These are phyloP conservation scores for Nectriaceae sp. DNA, from an alignment of 2,329 filamentous ascomycete species.

Conservation along the genomic window DNA sequence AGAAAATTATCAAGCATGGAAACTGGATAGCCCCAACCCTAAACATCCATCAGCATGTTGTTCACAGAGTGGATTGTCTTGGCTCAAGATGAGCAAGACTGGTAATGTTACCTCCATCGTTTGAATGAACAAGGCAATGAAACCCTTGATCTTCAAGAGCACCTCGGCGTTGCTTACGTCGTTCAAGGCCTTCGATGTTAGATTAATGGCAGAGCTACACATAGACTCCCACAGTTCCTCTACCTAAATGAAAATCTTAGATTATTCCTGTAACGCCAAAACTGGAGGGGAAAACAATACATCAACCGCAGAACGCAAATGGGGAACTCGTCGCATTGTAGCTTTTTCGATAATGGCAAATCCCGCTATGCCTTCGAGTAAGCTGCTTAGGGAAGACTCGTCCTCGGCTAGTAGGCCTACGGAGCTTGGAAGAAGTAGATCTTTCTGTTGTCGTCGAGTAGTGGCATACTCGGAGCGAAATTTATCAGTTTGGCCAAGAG, in stretches of 20 bases:
- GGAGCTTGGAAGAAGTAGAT: slow-evolving; percentile 76
- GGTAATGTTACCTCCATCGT: slow-evolving; percentile 82
- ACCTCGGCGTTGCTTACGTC: slow-evolving; percentile 86
- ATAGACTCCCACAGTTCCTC: slow-evolving; percentile 98
- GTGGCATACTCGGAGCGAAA: slow-evolving; percentile 91
- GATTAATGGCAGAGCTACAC: slow-evolving; percentile 81
- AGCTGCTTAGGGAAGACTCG: slow-evolving; percentile 80
- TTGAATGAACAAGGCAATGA: slow-evolving; percentile 92
- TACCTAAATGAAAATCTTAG: slow-evolving; percentile 55
- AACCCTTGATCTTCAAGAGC: slow-evolving; percentile 90
- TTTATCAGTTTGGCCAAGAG: slow-evolving; percentile 86
- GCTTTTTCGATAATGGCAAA: slow-evolving; percentile 96
- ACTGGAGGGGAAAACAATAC: slow-evolving; percentile 49
- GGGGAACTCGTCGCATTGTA: slow-evolving; percentile 84
- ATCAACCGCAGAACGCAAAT: slow-evolving; percentile 79
- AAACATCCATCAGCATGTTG: slow-evolving; percentile 76
- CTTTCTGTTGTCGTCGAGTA: slow-evolving; percentile 87
- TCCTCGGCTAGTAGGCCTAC: slow-evolving; percentile 82
- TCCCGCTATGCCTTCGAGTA: slow-evolving; percentile 91
- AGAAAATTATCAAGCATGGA: slow-evolving; percentile 80
- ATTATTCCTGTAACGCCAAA: background rate
- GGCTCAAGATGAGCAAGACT: slow-evolving; percentile 66
- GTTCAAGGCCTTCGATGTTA: slow-evolving; percentile 78
- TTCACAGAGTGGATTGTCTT: too few relatives aligned
- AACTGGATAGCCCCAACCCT: slow-evolving; percentile 91